Percentiles rank a stretch among this genome's conserved stretches.
Evolutionary conservation across 2,329 filamentous ascomycete species (phyloP).

Genomic region (Fusarium marasasianum): DNA sequence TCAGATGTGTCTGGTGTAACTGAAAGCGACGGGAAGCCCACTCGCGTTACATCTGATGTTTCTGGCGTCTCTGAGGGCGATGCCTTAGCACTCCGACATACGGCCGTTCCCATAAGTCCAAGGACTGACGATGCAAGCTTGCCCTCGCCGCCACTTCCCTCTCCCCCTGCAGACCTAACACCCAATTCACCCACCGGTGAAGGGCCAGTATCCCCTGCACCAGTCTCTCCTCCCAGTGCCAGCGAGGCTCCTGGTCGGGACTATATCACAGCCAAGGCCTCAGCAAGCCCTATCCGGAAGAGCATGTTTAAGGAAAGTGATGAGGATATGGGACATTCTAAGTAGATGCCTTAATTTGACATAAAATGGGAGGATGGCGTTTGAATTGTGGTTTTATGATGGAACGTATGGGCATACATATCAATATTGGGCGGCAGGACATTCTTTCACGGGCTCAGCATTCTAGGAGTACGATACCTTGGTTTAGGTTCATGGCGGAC

Average conservation of each 20-base stretch:
- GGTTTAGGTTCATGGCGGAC: constrained; percentile 4
- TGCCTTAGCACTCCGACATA: constrained; percentile 28
- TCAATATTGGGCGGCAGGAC: constrained; percentile 10
- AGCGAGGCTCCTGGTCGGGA: constrained; percentile 41
- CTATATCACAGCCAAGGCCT: constrained; percentile 42
- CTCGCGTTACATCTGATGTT: constrained; percentile 37
- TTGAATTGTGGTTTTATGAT: constrained; percentile 1
- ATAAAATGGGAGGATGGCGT: constrained; percentile 25
- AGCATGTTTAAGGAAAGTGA: constrained; percentile 55
- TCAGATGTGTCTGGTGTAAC: constrained; percentile 37
- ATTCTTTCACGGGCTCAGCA: constrained; percentile 28
- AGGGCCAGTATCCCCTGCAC: background rate
- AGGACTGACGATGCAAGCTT: constrained; percentile 18
- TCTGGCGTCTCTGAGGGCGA: constrained; percentile 38
- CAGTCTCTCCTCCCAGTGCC: constrained; percentile 44
- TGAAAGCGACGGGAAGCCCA: constrained; percentile 4
- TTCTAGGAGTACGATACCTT: constrained; percentile 8
- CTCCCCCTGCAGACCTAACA: constrained; percentile 15
- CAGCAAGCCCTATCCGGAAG: constrained; percentile 45
- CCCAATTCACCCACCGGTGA: constrained; percentile 12
- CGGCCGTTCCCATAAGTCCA: constrained; percentile 32
- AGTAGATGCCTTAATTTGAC: constrained; percentile 2
- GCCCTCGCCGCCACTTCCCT: constrained; percentile 18
- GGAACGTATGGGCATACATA: background rate
- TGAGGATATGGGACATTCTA: constrained; percentile 50